Conservation (phyloP, 495 filamentous ascomycete genomes). For the Daldinia concentrica region DNA sequence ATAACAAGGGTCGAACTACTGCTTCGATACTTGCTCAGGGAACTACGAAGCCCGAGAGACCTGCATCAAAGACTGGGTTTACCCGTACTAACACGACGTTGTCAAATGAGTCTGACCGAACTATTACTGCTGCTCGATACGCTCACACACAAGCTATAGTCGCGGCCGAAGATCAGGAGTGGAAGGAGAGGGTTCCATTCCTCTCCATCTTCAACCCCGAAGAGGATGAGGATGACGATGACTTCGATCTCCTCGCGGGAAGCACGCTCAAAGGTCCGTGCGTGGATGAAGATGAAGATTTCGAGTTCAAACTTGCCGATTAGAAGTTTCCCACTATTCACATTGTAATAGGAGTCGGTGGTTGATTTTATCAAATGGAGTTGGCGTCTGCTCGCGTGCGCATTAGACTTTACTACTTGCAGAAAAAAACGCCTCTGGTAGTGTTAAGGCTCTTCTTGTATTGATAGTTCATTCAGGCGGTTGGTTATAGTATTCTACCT, state of each 20-base stretch:
- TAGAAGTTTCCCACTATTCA: conserved; percentile 15
- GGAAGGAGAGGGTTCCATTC: conserved; percentile 52
- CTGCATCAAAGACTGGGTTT: conserved; percentile 24
- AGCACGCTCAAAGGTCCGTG: conserved; percentile 17
- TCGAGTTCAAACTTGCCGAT: conserved; percentile 54
- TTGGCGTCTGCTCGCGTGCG: conserved; percentile 5
- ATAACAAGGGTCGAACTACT: conserved; percentile 75
- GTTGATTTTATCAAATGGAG: conserved; percentile 3
- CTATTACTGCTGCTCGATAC: conserved; percentile 60
- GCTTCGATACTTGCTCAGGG: conserved; percentile 55
- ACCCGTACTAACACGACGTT: conserved; percentile 51
- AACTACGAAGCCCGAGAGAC: conserved; percentile 19
- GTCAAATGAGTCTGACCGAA: conserved; percentile 56
- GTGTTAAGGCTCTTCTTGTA: conserved; percentile 15
- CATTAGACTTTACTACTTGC: conserved; percentile 3
- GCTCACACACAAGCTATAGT: conserved; percentile 44
- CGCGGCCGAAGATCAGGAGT: conserved; percentile 39
- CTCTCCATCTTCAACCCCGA: conserved; percentile 57
- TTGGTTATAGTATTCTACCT: neutral
- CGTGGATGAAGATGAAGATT: conserved; percentile 50
- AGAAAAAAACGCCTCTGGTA: neutral
- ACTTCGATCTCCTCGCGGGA: conserved; percentile 30
- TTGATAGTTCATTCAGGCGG: conserved; percentile 15
- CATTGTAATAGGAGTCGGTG: conserved; percentile 17
- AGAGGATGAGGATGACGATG: conserved; percentile 48